Conservation (phyloP, 805 yeast species). For the Myxozyma kluyveri region DNA sequence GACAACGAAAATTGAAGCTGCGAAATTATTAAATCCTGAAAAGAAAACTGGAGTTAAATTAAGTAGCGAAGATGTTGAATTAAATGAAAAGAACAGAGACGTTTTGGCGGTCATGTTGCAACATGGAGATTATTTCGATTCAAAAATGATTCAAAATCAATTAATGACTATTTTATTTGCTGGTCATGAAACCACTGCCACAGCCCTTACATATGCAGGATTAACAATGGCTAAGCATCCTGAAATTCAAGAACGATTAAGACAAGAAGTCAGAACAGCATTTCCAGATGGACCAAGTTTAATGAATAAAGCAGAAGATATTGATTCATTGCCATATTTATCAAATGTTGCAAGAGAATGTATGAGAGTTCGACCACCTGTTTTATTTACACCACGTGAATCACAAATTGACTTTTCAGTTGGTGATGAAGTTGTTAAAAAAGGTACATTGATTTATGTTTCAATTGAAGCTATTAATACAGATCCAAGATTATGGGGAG, state of each 20-base stretch:
- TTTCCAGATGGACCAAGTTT: slow-evolving; percentile 17
- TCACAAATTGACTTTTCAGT: slow-evolving; percentile 4
- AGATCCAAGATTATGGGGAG: slow-evolving; percentile 15
- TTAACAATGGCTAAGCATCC: slow-evolving; percentile 13
- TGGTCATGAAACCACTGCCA: slow-evolving; percentile 27
- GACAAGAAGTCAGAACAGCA: slow-evolving; percentile 13
- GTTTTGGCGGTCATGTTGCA: slow-evolving; percentile 11
- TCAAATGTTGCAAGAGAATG: slow-evolving; percentile 17
- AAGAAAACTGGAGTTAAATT: not conserved
- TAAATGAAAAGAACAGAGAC: slow-evolving; percentile 4
- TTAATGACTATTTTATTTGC: slow-evolving; percentile 9
- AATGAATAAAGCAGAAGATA: slow-evolving; percentile 10
- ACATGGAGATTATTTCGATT: not conserved
- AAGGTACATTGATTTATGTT: slow-evolving; percentile 9
- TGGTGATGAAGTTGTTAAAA: slow-evolving; percentile 8
- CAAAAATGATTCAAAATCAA: not conserved
- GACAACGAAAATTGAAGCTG: not conserved
- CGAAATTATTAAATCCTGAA: not conserved
- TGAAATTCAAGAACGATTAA: slow-evolving; percentile 15
- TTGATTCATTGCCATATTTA: slow-evolving; percentile 13
- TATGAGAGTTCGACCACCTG: slow-evolving; percentile 19
- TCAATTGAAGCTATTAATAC: slow-evolving; percentile 6
- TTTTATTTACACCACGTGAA: slow-evolving; percentile 9
- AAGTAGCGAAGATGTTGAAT: not conserved
- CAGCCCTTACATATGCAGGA: slow-evolving; percentile 14